A percentile compares a stretch with the other conserved stretches of the same genome.
Evolutionary conservation across 2,329 filamentous ascomycete species (phyloP).

Genomic region (Diaporthe caulivora): DNA sequence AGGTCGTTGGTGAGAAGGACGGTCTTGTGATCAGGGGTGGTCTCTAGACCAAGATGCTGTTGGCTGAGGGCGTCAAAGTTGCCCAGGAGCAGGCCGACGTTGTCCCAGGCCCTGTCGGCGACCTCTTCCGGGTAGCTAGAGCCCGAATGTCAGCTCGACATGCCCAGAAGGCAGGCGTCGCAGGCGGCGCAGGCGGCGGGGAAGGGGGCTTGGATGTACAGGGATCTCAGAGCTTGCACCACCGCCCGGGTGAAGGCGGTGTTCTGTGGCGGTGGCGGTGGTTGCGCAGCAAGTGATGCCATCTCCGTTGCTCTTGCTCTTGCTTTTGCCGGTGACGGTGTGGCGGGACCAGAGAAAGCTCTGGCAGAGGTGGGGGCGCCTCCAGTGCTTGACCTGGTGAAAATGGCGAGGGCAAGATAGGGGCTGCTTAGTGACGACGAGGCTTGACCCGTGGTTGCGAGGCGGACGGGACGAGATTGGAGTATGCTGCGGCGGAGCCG

Average conservation of each 20-base stretch:
- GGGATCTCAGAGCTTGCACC: slow-evolving; percentile 80
- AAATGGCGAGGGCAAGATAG: neutral
- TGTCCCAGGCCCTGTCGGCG: slow-evolving; percentile 93
- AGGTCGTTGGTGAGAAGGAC: slow-evolving; percentile 85
- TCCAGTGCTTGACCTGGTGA: neutral
- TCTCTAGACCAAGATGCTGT: slow-evolving; percentile 44
- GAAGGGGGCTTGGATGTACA: slow-evolving; percentile 69
- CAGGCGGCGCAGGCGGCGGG: neutral
- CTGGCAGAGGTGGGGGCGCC: neutral
- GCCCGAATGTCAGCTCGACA: slow-evolving; percentile 6
- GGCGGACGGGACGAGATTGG: neutral
- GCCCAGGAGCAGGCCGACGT: slow-evolving; percentile 84
- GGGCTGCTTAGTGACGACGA: neutral
- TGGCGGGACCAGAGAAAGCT: neutral
- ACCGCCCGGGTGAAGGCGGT: slow-evolving; percentile 69
- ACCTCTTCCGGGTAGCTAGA: slow-evolving; percentile 87
- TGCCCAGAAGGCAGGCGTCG: slow-evolving; percentile 15
- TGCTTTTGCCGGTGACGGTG: neutral
- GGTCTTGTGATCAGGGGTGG: slow-evolving; percentile 46
- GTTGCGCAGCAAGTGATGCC: slow-evolving; percentile 19
- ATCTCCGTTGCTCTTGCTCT: slow-evolving; percentile 11
- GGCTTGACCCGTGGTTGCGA: neutral
- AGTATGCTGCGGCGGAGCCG: neutral
- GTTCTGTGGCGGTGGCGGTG: slow-evolving; percentile 31
- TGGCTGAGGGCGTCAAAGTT: slow-evolving; percentile 50